Evolutionary conservation across 441 rosid genomes (phyloP).

Genomic region (Pelargonium myrrhifolium): DNA sequence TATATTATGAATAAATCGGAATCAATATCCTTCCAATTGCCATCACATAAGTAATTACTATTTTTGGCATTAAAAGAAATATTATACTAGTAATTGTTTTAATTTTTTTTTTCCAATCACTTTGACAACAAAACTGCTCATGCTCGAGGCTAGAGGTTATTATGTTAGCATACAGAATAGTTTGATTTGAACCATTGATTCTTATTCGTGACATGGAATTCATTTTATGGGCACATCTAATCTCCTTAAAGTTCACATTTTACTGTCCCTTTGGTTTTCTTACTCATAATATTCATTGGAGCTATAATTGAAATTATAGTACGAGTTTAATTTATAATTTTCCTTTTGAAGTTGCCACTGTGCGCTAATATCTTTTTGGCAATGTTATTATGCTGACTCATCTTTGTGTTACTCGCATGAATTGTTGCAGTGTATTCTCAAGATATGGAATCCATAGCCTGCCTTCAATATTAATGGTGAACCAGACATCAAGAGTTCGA

Average conservation of each 20-base stretch:
- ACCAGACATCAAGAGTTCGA: constrained; percentile 44
- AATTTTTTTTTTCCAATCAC: no score
- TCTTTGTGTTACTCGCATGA: constrained; percentile 9
- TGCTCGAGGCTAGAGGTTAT: neutral
- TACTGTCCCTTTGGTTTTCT: neutral
- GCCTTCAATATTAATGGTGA: constrained; percentile 59
- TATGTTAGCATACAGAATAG: neutral
- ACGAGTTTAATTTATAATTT: neutral
- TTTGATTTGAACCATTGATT: neutral
- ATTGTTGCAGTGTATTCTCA: constrained; percentile 54
- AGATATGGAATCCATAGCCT: constrained; percentile 72
- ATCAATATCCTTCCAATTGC: constrained; percentile 6
- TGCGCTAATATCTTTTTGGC: neutral
- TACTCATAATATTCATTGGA: no score
- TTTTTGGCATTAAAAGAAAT: no score
- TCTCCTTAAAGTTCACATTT: neutral
- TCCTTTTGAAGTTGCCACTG: neutral
- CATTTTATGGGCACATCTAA: neutral
- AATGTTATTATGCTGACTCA: constrained; percentile 5
- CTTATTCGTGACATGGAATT: neutral
- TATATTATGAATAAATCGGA: constrained; percentile 12
- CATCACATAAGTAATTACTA: no score
- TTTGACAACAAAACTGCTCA: no score
- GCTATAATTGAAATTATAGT: neutral
- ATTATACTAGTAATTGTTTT: no score